These are phyloP conservation scores for Starmerella potacharoeniae DNA, from an alignment of 805 yeast genomes.

Conservation along the genomic window DNA sequence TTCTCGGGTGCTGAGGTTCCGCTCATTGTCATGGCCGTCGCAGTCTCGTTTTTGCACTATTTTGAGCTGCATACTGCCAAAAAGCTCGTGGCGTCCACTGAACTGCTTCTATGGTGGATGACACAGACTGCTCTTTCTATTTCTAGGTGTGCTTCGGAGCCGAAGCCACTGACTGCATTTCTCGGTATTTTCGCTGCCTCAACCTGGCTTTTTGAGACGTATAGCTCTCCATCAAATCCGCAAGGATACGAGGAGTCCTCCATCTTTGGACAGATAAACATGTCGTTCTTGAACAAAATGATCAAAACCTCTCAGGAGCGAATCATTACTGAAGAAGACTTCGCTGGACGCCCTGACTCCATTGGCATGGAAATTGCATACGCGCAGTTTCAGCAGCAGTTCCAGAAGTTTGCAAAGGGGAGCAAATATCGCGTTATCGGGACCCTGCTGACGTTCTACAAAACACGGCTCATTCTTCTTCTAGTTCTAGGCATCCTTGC, in stretches of 20 bases:
- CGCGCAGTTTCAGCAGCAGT: not conserved
- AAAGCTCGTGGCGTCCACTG: constrained; percentile 1
- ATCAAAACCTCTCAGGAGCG: constrained; percentile 3
- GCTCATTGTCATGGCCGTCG: not conserved
- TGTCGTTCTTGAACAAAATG: constrained; percentile 7
- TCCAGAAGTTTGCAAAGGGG: not conserved
- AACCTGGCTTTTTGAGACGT: not conserved
- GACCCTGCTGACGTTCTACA: constrained; percentile 3
- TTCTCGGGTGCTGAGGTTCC: not conserved
- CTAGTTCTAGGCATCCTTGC: not conserved
- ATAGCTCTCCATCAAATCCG: constrained; percentile 4
- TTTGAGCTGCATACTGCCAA: not conserved
- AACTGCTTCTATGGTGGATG: constrained; percentile 2
- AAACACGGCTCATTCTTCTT: not conserved
- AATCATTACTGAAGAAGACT: constrained; percentile 10
- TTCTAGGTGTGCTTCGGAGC: not conserved
- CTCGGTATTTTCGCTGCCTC: not conserved
- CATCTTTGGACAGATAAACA: constrained; percentile 10
- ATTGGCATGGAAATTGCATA: constrained; percentile 4
- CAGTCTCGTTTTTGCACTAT: not conserved
- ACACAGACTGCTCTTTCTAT: not conserved
- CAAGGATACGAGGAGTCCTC: constrained; percentile 11
- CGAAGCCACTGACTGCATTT: not conserved
- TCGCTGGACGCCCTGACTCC: constrained; percentile 11
- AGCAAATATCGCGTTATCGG: constrained; percentile 4